Evolutionary conservation across 768 basidiomycete genomes (phyloP), one percentile per base, ranked within the genome.

Genomic region (Vararia minispora): DNA sequence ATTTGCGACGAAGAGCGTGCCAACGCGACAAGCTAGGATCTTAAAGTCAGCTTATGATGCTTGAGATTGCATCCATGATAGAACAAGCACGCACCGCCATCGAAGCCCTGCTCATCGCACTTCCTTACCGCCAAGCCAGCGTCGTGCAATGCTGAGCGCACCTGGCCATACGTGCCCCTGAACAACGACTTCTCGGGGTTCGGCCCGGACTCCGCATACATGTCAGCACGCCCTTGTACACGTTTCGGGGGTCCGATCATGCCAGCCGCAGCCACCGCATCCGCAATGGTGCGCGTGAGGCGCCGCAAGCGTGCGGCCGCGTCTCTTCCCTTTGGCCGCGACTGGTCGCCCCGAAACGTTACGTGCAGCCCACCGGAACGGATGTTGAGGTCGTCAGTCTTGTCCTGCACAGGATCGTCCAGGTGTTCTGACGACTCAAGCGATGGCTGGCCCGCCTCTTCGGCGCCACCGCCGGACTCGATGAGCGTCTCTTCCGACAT

Each of bases 121-220:
- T 43, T 40, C 17, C 38, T 45, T 6, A 47, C 42, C 37, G 42
- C 43, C n/a, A 50, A 42, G 32, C 47, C 47, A 5, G 49, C 47
- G 12, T 35, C 43, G 26, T 39, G 37, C 17, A 50, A 48, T 13
- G 49, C 49, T n/a, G 38, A 26, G 21, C 43, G 46, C 40, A 50
- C 41, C 41, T 50, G 49, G 21, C 49, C 39, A 33, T 48, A 50
- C 20, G 49, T 50, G 13, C 49, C 49, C 22, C 41, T 45, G 35
- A 50, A 50, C 35, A 50, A 29, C 8, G 45, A 47, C 14, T 38
- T 39, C 18, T 16, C 27, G 6, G 12, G 18, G 18, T 28, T 13
- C 17, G 3, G 25, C 21, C 23, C 16, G 12, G 21, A 12, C 10
- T 16, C n/a, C 29, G 12, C 16, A 14, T 14, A 11, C 11, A 13